Base-by-base conservation (phyloP, 2,329 filamentous ascomycete genomes). In the Fusarium sp. region DNA sequence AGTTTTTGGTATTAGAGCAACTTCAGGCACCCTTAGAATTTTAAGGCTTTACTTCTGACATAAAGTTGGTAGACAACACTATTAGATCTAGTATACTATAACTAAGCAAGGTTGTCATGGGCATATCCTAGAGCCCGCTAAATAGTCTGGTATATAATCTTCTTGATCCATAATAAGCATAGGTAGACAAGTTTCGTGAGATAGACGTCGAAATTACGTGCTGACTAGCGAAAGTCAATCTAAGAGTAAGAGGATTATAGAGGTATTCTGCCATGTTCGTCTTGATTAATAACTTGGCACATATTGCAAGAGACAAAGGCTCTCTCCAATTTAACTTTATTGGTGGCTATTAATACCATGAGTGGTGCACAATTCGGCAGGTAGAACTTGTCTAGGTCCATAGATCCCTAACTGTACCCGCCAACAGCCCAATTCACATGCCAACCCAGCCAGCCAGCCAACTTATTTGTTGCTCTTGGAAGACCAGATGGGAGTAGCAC, bases 401-500 rank as follows among this genome's bases (percentile, higher is more conserved):
- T 37, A 11, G 12, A 28, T 25, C 38, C 32, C 11, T 10, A 32
- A 25, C 6, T 15, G 2, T 28, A n/a, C 40, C 21, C 40, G 8
- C 21, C 23, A 38, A 18, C 13, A 16, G 5, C 33, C 13, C 13
- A 33, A 33, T 6, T 33, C 33, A 33, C 13, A 33, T 16, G 10
- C 21, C 21, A 38, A 15, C 33, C 19, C 15, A 32, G 13, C 21
- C 9, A 38, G 13, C 32, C 5, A 28, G 10, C 30, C 46, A 32
- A 19, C 3, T 28, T 47, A 67, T 4, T 67, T 64, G 44, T 65
- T 65, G 16, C 44, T 46, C 38, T 58, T 65, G 28, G 64, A 65
- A 4, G 64, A 38, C 64, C 64, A 67, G 52, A 67, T 59, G 12
- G 60, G 21, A 11, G 44, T 64, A 19, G 52, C 6, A 0, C 46